A percentile compares a stretch with the other conserved stretches of the same genome.
Conservation (phyloP, 2,329 filamentous ascomycete genomes). For the Seiridium unicorne region DNA sequence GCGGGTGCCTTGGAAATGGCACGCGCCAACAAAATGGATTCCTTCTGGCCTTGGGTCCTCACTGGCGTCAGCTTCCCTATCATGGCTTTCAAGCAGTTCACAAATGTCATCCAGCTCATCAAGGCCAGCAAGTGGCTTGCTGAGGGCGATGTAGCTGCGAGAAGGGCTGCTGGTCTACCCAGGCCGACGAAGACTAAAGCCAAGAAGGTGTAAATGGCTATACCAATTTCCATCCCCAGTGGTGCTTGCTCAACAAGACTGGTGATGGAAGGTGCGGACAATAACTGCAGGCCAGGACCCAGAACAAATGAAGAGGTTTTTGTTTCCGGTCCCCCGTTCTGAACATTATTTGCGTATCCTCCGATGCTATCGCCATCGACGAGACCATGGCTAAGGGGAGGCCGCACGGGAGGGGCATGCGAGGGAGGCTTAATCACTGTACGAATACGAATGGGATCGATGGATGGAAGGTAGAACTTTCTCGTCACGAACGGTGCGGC, state of each 20-base stretch:
- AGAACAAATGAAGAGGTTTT: too few relatives aligned
- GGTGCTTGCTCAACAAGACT: background rate
- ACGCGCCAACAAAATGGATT: conserved; percentile 89
- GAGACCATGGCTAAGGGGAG: too few relatives aligned
- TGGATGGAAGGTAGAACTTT: background rate
- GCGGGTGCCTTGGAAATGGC: conserved; percentile 90
- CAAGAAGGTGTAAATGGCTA: conserved; percentile 14
- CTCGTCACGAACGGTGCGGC: background rate
- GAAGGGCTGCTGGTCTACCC: conserved; percentile 55
- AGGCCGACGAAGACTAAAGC: conserved; percentile 37
- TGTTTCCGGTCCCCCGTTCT: too few relatives aligned
- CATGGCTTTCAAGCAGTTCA: conserved; percentile 88
- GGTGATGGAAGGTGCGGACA: too few relatives aligned
- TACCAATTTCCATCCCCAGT: background rate
- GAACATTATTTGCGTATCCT: too few relatives aligned
- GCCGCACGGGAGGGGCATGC: too few relatives aligned
- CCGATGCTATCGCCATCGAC: too few relatives aligned
- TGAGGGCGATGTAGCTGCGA: conserved; percentile 76
- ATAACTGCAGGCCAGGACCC: too few relatives aligned
- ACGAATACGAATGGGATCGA: too few relatives aligned
- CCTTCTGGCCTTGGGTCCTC: conserved; percentile 66
- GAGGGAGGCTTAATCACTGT: too few relatives aligned
- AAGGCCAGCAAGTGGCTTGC: conserved; percentile 92
- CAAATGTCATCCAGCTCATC: conserved; percentile 91
- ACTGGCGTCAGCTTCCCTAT: conserved; percentile 78